phyloP scores from a whole-genome alignment of 2,329 filamentous ascomycete genomes.

The Aaosphaeria pasadenensis region DNA sequence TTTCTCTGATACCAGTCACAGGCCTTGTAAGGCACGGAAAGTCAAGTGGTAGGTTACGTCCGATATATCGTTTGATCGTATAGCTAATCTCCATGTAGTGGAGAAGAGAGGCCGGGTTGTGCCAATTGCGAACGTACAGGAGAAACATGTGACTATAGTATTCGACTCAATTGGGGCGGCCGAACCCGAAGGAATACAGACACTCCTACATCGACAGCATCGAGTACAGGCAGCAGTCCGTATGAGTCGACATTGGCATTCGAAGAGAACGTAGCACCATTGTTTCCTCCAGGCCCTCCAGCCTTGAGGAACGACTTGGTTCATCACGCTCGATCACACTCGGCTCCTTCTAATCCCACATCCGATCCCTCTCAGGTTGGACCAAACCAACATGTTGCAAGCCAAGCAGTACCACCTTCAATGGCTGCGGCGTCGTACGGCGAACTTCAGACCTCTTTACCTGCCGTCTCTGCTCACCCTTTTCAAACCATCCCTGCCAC shows the following conservation, averaged over 20 bases:
- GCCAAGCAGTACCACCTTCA: constrained; percentile 9
- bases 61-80: background rate
- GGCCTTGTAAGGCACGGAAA: constrained; percentile 77
- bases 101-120: constrained; percentile 72
- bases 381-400: constrained; percentile 16
- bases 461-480: background rate
- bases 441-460: too few species aligned
- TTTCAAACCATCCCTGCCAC: background rate
- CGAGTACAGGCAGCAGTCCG: constrained; percentile 26
- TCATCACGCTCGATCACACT: constrained; percentile 22
- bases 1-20: constrained; percentile 31
- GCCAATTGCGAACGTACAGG: constrained; percentile 69
- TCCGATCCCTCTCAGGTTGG: constrained; percentile 23
- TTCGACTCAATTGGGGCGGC: constrained; percentile 78
- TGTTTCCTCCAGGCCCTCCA: constrained; percentile 17
- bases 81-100: constrained; percentile 43
- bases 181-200: constrained; percentile 59
- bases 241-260: constrained; percentile 27
- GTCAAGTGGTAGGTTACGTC: constrained; percentile 62
- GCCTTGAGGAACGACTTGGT: background rate
- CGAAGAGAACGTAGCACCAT: constrained; percentile 18
- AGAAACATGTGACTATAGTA: constrained; percentile 76
- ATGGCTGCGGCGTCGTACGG: too few species aligned
- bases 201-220: constrained; percentile 18
- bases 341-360: constrained; percentile 17